phyloP scores from a whole-genome alignment of 2,329 filamentous ascomycete species.

The Fusarium sp. region DNA sequence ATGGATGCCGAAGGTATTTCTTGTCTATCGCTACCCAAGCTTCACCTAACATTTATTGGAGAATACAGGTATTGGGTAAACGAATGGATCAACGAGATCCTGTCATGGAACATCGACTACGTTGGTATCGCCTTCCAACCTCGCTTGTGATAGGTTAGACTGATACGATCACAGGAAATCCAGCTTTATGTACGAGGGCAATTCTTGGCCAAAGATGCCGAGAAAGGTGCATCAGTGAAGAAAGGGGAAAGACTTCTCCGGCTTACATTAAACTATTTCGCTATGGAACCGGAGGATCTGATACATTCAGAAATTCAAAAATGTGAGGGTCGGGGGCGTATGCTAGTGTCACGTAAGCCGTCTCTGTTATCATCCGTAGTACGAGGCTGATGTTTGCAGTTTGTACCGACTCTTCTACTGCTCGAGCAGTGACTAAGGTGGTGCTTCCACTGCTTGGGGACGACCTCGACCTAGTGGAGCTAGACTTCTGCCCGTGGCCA shows the following conservation, averaged over 20 bases:
- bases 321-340: neutral
- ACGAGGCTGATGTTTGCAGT: slow-evolving; percentile 1
- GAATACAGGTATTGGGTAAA: slow-evolving; percentile 12
- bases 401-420: slow-evolving; percentile 1
- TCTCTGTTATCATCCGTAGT: neutral
- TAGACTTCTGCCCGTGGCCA: slow-evolving; percentile 8
- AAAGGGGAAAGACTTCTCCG: slow-evolving; percentile 6
- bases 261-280: slow-evolving; percentile 8
- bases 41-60: neutral
- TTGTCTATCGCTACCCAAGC: neutral
- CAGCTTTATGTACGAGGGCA: slow-evolving; percentile 9
- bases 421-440: neutral
- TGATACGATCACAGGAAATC: neutral
- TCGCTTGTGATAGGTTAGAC: neutral
- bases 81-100: slow-evolving; percentile 15
- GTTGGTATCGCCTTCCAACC: neutral
- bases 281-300: slow-evolving; percentile 7
- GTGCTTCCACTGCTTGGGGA: slow-evolving; percentile 7
- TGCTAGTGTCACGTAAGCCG: neutral
- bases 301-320: neutral
- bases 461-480: slow-evolving; percentile 12
- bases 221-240: neutral
- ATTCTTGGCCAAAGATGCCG: slow-evolving; percentile 4
- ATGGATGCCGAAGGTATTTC: slow-evolving; percentile 11
- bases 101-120: slow-evolving; percentile 14